Base-by-base conservation (phyloP, 179 eudicot species). In the Spergularia azorica region DNA sequence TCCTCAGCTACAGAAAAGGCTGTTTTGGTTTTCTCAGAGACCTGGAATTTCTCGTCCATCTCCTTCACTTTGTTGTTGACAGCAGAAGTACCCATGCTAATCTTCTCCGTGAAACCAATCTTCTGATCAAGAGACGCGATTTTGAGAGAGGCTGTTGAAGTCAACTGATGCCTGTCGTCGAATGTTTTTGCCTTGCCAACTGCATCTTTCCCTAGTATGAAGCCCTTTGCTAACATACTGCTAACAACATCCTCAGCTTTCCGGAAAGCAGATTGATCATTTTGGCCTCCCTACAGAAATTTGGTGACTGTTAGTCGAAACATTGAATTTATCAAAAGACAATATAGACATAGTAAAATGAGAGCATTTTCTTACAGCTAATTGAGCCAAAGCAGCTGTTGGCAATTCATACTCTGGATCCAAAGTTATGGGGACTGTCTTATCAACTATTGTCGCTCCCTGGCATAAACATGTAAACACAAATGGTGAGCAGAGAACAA, bases 181-280 rank as follows among this genome's bases (percentile, higher is more conserved):
- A 91, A 86, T 64, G 87, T 12, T 75, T 89, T 89, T 38, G 93
- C 96, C 79, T 87, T 89, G 80, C 83, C 80, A 11, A 91, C 83
- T 2, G 91, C 88, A 67, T 88, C 93, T 81, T 91, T 90, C 52
- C 93, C 89, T 36, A 91, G 78, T 70, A 87, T 79, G 67, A 82
- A 91, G 50, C 96, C 96, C 77, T 83, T 88, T 70, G 93, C 90
- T 65, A 91, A 86, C 90, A 88, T 87, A 85, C 84, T 83, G 71
- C 84, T 83, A 18, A 89, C 93, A 4, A 88, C 96, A 67, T 88
- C 96, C 77, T 89, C 93, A 18, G 91, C 93, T 73, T 91, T 91
- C 50, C 80, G 78, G 2, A 84, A 72, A 74, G 87, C 85, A 59
- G 82, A 65, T 74, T 83, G 87, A n/a, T 85, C 56, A 70, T 71